A percentile compares a stretch with the other conserved stretches of the same genome.
Conservation (phyloP, 805 yeast species). For the Danielia reshetovae region DNA sequence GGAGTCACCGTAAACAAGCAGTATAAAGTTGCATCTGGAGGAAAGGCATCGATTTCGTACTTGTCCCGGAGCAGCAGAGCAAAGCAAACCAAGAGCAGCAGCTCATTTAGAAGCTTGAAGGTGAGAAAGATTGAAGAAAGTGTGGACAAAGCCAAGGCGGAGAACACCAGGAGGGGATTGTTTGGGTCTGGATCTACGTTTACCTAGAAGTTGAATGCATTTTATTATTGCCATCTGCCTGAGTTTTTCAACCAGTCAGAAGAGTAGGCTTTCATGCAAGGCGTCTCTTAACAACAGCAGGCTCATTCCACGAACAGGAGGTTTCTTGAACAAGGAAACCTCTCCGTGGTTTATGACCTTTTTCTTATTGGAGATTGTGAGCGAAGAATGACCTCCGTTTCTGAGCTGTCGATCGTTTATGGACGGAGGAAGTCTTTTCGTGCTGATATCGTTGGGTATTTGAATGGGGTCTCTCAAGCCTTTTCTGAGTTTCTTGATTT, state of each 20-base stretch:
- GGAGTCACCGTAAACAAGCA: conserved; percentile 53
- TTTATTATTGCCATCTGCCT: not conserved
- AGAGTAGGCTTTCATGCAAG: conserved; percentile 12
- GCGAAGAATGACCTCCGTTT: conserved; percentile 38
- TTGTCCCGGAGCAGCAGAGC: conserved; percentile 33
- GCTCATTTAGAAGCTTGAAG: conserved; percentile 16
- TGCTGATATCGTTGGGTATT: conserved; percentile 23
- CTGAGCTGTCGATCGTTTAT: conserved; percentile 11
- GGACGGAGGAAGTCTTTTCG: conserved; percentile 30
- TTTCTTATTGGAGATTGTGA: conserved; percentile 40
- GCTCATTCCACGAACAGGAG: conserved; percentile 38
- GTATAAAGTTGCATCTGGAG: conserved; percentile 52
- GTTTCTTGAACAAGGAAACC: conserved; percentile 32
- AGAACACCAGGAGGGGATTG: conserved; percentile 5
- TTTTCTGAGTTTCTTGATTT: conserved; percentile 12
- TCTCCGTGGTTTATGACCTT: conserved; percentile 42
- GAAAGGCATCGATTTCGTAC: conserved; percentile 56
- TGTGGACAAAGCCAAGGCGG: conserved; percentile 18
- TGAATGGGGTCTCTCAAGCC: conserved; percentile 21
- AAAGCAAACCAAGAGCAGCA: conserved; percentile 15
- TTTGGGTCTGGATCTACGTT: conserved; percentile 5
- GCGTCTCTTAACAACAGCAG: conserved; percentile 20
- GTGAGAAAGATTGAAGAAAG: conserved; percentile 24
- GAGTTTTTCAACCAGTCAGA: conserved; percentile 6
- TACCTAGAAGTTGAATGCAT: conserved; percentile 1